A percentile compares a stretch with the other conserved stretches of the same genome.
Evolutionary conservation across 768 basidiomycete species (phyloP).

Genomic region (Leccinum broughii): DNA sequence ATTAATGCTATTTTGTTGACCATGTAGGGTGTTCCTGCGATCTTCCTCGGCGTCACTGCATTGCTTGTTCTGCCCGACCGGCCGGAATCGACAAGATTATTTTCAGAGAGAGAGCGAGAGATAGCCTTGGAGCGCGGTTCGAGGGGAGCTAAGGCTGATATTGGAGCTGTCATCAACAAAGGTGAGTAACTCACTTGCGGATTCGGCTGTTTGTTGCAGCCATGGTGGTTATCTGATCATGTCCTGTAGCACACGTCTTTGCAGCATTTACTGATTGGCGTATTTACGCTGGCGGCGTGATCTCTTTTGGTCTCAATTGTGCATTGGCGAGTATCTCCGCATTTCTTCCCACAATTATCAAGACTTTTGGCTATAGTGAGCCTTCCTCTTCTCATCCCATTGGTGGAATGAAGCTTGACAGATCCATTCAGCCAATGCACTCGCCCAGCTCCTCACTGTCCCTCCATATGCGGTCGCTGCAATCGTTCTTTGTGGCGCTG

Average conservation of each 20-base stretch:
- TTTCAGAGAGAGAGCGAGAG: slow-evolving; percentile 51
- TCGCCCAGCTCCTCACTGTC: slow-evolving; percentile 73
- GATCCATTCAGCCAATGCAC: slow-evolving; percentile 2
- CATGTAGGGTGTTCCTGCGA: slow-evolving; percentile 61
- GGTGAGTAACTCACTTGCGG: slow-evolving; percentile 34
- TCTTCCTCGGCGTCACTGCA: slow-evolving; percentile 60
- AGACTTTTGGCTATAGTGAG: slow-evolving; percentile 71
- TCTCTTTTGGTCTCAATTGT: slow-evolving; percentile 78
- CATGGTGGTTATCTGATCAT: neutral
- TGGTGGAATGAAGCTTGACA: neutral
- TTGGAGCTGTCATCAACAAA: slow-evolving; percentile 63
- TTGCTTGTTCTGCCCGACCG: slow-evolving; percentile 63
- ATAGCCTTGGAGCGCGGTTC: slow-evolving; percentile 70
- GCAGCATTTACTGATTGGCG: slow-evolving; percentile 75
- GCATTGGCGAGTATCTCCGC: slow-evolving; percentile 77
- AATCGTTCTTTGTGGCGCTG: slow-evolving; percentile 56
- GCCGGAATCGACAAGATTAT: slow-evolving; percentile 65
- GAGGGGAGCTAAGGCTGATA: slow-evolving; percentile 63
- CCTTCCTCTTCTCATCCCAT: slow-evolving; percentile 1
- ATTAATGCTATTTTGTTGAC: neutral
- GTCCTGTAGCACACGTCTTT: slow-evolving; percentile 52
- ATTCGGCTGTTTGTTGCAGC: neutral
- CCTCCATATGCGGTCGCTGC: slow-evolving; percentile 79
- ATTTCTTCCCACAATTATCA: slow-evolving; percentile 81
- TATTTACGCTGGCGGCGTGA: slow-evolving; percentile 62